Percentiles rank a stretch among this genome's conserved stretches.
These are phyloP conservation scores for Planoprotostelium fungivorum DNA, from an alignment of 78 protist species.

Conservation along the genomic window DNA sequence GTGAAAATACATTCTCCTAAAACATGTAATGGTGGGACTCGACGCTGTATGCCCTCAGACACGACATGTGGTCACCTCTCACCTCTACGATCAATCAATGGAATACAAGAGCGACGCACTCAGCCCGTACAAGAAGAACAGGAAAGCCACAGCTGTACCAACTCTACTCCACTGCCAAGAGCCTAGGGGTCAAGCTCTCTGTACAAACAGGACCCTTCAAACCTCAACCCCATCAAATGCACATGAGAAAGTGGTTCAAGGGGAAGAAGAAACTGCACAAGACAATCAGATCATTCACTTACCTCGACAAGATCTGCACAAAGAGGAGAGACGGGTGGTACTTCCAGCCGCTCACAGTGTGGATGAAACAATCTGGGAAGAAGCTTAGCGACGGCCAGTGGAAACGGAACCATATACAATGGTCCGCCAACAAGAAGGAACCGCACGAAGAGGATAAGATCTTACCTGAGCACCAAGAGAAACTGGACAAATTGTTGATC, in stretches of 20 bases:
- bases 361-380: neutral
- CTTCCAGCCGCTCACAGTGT: no score
- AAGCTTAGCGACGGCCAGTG: neutral
- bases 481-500: neutral
- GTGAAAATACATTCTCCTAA: no score
- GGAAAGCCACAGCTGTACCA: neutral
- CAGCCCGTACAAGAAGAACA: neutral
- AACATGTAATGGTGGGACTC: neutral
- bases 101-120: no score
- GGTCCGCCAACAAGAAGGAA: neutral
- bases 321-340: no score
- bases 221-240: neutral
- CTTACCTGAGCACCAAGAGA: neutral
- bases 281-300: no score
- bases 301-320: no score
- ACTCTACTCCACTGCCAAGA: neutral
- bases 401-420: neutral
- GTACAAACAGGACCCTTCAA: neutral
- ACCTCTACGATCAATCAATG: neutral
- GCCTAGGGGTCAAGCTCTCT: neutral
- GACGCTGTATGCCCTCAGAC: neutral
- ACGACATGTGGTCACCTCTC: neutral
- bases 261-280: no score
- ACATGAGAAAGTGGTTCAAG: neutral
- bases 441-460: neutral